Percentiles rank a stretch among this genome's conserved stretches.
Conservation (phyloP, 2,329 filamentous ascomycete genomes). For the Trichoderma guizhouense region DNA sequence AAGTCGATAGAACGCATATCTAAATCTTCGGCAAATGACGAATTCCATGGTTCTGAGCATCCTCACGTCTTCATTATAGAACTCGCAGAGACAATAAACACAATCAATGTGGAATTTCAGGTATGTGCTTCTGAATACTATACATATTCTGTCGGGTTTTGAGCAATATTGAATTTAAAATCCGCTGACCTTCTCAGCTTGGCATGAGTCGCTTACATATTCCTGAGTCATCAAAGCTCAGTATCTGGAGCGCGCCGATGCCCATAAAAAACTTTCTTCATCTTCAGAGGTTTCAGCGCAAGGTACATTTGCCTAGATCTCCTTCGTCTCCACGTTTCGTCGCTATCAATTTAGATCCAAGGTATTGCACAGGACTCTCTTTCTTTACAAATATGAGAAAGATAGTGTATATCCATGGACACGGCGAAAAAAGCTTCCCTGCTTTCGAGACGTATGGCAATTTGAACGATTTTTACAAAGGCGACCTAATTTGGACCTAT, state of each 20-base stretch:
- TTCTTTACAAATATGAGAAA: background rate
- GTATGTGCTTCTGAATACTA: background rate
- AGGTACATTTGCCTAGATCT: background rate
- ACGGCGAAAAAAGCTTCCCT: background rate
- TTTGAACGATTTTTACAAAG: background rate
- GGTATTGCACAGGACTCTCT: background rate
- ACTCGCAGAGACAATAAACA: background rate
- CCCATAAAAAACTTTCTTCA: background rate
- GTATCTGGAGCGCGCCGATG: background rate
- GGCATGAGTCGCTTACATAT: background rate
- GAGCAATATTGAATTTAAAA: background rate
- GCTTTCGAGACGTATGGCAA: background rate
- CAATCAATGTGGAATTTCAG: background rate
- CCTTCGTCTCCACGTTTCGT: background rate
- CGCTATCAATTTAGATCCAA: background rate
- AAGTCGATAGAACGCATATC: background rate
- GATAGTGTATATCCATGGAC: background rate
- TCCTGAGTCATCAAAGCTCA: background rate
- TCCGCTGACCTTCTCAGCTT: background rate
- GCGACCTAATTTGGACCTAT: background rate
- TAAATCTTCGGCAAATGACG: background rate
- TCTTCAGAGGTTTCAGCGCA: too few relatives aligned
- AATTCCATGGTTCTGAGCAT: accelerated
- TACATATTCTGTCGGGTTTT: accelerated
- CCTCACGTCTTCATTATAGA: background rate